These are phyloP conservation scores for Ustilago loliicola DNA, from an alignment of 1,284 basidiomycete genomes.

Conservation along the genomic window DNA sequence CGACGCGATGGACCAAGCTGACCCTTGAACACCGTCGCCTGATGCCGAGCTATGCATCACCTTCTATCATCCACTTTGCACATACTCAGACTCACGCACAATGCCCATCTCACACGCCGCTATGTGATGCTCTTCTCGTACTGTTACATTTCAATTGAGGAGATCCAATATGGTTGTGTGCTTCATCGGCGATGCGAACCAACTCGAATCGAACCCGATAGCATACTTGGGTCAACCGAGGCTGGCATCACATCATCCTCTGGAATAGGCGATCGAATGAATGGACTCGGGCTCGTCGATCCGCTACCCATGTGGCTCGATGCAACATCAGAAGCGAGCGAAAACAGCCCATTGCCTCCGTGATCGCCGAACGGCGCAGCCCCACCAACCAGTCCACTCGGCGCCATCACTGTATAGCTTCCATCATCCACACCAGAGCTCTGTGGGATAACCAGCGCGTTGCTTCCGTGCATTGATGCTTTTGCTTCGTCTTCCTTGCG, in stretches of 20 bases:
- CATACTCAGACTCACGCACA: background rate
- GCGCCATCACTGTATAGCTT: slow-evolving; percentile 36
- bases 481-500: slow-evolving; percentile 44
- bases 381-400: slow-evolving; percentile 32
- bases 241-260: slow-evolving; percentile 51
- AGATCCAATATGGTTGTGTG: background rate
- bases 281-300: slow-evolving; percentile 50
- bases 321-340: slow-evolving; percentile 32
- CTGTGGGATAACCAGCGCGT: slow-evolving; percentile 49
- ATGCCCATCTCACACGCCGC: no score
- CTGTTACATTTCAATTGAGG: slow-evolving; percentile 29
- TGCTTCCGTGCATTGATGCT: slow-evolving; percentile 53
- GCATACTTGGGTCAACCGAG: slow-evolving; percentile 54
- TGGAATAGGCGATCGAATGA: slow-evolving; percentile 49
- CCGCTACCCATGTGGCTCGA: slow-evolving; percentile 33
- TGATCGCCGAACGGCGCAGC: slow-evolving; percentile 35
- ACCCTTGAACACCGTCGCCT: background rate
- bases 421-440: slow-evolving; percentile 39
- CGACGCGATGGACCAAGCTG: background rate
- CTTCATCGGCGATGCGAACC: slow-evolving; percentile 26
- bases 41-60: slow-evolving; percentile 25
- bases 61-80: background rate
- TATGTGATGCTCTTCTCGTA: slow-evolving; percentile 2
- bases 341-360: slow-evolving; percentile 14
- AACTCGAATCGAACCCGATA: slow-evolving; percentile 35